Evolutionary conservation across 78 protist species (phyloP), one percentile per base, ranked within the genome.

Genomic region (Planoprotostelium fungivorum): DNA sequence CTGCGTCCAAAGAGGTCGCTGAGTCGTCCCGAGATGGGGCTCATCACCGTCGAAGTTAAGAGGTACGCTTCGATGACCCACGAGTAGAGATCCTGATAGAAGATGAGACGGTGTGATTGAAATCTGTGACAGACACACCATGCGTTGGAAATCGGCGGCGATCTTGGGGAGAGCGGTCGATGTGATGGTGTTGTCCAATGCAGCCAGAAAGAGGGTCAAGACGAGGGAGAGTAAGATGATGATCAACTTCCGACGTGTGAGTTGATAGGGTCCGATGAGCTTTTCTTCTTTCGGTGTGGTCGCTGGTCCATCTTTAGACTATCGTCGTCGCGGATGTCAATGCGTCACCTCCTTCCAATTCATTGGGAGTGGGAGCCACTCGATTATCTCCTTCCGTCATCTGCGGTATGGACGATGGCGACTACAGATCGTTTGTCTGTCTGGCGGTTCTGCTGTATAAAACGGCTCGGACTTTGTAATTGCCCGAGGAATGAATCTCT

Each of bases 121-220:
- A n/a, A n/a, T 5, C 73, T 51, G 73, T 16, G 73, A 51, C n/a
- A 16, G 73, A 51, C 73, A 51, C 16, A 51, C 73, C 1, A 88
- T n/a, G 35, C 93, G 51, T 0, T 90, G 87, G 83, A 93, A 34
- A 84, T 93, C 95, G 10, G 38, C 85, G 0, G 85, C 93, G 63
- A 93, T 93, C 0, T 89, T 91, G 35, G 95, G 95, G 34, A 88
- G 28, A 0, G 95, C 95, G n/a, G 95, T 90, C 1, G 95, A 91
- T 31, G 89, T 91, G 73, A 93, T 93, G 1, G 95, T 93, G 84
- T 86, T 39, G 38, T 93, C 95, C 1, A 93, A 51, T 0, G 95
- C 88, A 29, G 93, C 90, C 1, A 93, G n/a, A 34, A 90, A 93
- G 38, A 90, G 87, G 31, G 93, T 86, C 37, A 90, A 37, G 92